Conservation (phyloP, 2,329 filamentous ascomycete species). For the Diplodia corticola region DNA sequence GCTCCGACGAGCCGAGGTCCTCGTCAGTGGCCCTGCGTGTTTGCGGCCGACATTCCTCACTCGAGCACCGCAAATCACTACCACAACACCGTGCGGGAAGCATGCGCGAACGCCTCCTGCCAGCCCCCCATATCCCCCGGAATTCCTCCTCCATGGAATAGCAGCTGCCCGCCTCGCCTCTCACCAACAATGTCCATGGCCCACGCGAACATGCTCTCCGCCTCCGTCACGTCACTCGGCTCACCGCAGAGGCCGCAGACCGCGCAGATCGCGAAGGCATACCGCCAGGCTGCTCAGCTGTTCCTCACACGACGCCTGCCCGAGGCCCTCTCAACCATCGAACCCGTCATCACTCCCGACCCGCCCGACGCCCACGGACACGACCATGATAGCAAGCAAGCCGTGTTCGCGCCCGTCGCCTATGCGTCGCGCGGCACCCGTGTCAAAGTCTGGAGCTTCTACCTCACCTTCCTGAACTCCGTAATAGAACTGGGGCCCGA, state of each 20-base stretch:
- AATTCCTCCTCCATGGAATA: slow-evolving; percentile 46
- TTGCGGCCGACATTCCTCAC: slow-evolving; percentile 19
- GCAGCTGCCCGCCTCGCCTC: slow-evolving; percentile 26
- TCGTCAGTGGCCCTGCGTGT: slow-evolving; percentile 10
- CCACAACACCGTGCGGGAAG: slow-evolving; percentile 19
- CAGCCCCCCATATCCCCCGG: slow-evolving; percentile 3
- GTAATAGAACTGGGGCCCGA: slow-evolving; percentile 85
- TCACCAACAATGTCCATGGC: slow-evolving; percentile 46
- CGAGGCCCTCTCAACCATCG: slow-evolving; percentile 81
- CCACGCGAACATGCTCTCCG: slow-evolving; percentile 59
- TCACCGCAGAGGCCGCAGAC: slow-evolving; percentile 59
- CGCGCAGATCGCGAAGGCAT: slow-evolving; percentile 82
- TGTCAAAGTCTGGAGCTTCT: slow-evolving; percentile 97
- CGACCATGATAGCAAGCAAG: slow-evolving; percentile 23
- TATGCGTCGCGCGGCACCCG: slow-evolving; percentile 77
- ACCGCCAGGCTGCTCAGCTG: slow-evolving; percentile 89
- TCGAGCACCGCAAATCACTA: slow-evolving; percentile 19
- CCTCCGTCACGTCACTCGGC: slow-evolving; percentile 69
- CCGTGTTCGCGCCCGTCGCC: slow-evolving; percentile 68
- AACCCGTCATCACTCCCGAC: slow-evolving; percentile 72
- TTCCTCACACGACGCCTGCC: slow-evolving; percentile 92
- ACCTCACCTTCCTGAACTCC: slow-evolving; percentile 88
- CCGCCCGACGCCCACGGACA: slow-evolving; percentile 24
- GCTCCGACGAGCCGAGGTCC: slow-evolving; percentile 19
- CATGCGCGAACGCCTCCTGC: slow-evolving; percentile 7